Evolutionary conservation across 305 asterid species (phyloP), one percentile per base, ranked within the genome.

Genomic region (Fraxinus nigra): DNA sequence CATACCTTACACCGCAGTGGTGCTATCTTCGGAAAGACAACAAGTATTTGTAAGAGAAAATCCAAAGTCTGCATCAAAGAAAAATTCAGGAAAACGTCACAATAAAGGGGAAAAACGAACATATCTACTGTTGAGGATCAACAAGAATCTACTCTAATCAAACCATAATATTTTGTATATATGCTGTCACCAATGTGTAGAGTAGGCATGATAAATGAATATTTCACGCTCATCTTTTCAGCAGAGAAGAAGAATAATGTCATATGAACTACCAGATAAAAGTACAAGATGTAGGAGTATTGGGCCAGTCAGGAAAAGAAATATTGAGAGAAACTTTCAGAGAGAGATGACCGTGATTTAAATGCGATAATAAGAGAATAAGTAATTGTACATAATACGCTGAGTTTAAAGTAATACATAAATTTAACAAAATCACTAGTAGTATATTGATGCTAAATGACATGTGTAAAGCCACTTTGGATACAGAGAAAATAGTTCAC

Each of bases 1-100:
- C 90, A 83, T 88, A 96, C 99, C 98, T 96, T 96, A 87, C 86
- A 85, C 81, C 97, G 92, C 83, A 96, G 86, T 78, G 92, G 86
- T 79, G 91, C 98, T 43, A 85, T 84, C 87, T 88, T 92, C 9
- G 99, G 99, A 87, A 86, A 96, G 84, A 91, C 93, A 79, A 91
- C 93, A 46, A 96, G 99, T 85, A 94, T 85, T 90, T 90, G 94
- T 63, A 93, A 90, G 81, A 96, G 93, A 85, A 94, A 89, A 86
- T 93, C 98, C 92, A 96, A 80, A n/a, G 98, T 92, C 99, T 96
- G 85, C 54, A 87, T 67, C 77, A 85, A 85, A 56, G 61, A 82
- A 82, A 72, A 87, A 87, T 67, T 63, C 78, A 79, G 76, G 30
- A 81, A 75, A 79, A 79, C 26, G 81, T 40, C 43, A 59, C 20